Percentiles rank a stretch among this genome's conserved stretches.
phyloP scores from a whole-genome alignment of 257 asterid species.

The Coffea eugenioides region DNA sequence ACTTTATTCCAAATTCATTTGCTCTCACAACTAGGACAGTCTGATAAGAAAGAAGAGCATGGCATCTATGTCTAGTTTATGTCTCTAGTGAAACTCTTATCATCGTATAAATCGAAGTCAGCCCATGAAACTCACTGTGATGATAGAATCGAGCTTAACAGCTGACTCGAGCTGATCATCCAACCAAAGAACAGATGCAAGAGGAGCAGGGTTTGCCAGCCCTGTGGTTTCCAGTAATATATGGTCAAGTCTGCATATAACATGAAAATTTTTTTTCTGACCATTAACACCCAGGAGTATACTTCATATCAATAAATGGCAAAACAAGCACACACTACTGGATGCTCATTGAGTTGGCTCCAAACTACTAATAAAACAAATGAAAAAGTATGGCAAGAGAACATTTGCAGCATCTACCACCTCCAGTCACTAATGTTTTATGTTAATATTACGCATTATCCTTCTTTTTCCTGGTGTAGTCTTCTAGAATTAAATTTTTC shows the following conservation, averaged over 20 bases:
- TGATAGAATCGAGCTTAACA: conserved; percentile 82
- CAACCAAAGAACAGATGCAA: conserved; percentile 98
- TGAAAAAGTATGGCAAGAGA: conserved; percentile 2
- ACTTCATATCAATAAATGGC: background rate
- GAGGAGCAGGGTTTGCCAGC: conserved; percentile 97
- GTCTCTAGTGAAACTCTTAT: background rate
- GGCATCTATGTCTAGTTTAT: background rate
- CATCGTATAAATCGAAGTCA: conserved; percentile 6
- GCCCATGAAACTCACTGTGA: conserved; percentile 62
- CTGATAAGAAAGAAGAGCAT: background rate
- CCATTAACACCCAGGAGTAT: background rate
- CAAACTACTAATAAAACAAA: background rate
- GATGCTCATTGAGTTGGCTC: background rate
- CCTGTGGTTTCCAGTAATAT: conserved; percentile 97
- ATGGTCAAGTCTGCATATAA: conserved; percentile 78
- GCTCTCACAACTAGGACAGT: background rate
- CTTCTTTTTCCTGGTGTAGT: background rate
- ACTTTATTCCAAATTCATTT: background rate
- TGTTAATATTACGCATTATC: background rate
- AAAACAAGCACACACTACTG: background rate
- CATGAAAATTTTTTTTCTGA: background rate
- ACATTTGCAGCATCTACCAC: background rate
- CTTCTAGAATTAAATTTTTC: background rate
- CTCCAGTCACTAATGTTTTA: background rate
- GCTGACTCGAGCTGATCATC: conserved; percentile 94